A percentile compares a stretch with the other conserved stretches of the same genome.
These are phyloP conservation scores for Chenopodium album DNA, from an alignment of 148 eudicot species.

Conservation along the genomic window DNA sequence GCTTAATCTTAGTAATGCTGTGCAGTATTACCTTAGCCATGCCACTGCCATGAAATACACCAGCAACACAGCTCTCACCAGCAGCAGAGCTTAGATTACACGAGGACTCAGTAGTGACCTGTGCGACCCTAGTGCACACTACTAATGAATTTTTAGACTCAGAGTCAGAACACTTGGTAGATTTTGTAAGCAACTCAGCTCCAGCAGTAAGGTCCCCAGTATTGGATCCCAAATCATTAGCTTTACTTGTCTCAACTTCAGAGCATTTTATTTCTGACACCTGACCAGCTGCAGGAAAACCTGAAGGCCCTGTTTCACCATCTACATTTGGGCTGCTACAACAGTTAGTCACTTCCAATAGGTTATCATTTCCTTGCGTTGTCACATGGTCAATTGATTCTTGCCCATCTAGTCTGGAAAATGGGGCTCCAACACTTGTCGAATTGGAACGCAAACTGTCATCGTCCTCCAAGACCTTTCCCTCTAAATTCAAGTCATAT, in stretches of 20 bases:
- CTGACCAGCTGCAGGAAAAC: neutral
- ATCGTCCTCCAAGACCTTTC: neutral
- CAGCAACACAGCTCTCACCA: constrained; percentile 22
- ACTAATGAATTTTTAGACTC: constrained; percentile 20
- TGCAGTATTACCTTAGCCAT: constrained; percentile 32
- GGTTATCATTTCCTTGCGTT: neutral
- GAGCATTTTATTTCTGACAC: neutral
- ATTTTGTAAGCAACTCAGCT: constrained; percentile 7
- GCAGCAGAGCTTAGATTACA: constrained; percentile 24
- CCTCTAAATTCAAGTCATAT: constrained; percentile 21
- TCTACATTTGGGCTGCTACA: neutral
- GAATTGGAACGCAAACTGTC: constrained; percentile 14
- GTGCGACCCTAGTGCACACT: constrained; percentile 2
- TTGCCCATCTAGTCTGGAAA: constrained; percentile 2
- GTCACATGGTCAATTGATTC: neutral
- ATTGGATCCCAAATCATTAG: neutral
- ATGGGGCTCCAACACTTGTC: neutral
- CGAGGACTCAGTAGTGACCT: constrained; percentile 22
- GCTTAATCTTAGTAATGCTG: neutral
- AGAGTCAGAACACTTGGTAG: constrained; percentile 9
- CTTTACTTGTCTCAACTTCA: constrained; percentile 1
- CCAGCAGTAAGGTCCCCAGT: constrained; percentile 5
- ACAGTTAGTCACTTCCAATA: neutral
- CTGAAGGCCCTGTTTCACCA: neutral
- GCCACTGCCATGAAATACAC: constrained; percentile 18